Percentiles rank a stretch among this genome's conserved stretches.
Evolutionary conservation across 2,329 filamentous ascomycete species (phyloP).

Genomic region (Cytospora piceae): DNA sequence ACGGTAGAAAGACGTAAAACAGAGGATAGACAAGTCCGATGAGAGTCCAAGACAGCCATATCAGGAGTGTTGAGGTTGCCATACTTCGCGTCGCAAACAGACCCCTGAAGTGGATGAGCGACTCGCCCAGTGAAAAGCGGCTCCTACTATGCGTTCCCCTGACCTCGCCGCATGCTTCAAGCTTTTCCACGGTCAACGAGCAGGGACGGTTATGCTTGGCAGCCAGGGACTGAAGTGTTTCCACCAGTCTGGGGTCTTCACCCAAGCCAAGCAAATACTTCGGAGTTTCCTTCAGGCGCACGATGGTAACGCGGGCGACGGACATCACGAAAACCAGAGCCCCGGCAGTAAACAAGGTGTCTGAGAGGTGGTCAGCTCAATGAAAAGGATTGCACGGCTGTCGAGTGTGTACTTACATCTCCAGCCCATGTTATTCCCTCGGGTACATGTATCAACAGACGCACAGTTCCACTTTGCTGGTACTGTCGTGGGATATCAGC

Average conservation of each 20-base stretch:
- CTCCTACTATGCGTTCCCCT: conserved; percentile 42
- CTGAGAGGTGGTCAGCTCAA: conserved; percentile 2
- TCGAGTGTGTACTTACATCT: conserved; percentile 37
- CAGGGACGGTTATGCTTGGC: conserved; percentile 45
- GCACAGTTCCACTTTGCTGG: conserved; percentile 48
- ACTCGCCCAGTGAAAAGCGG: conserved; percentile 40
- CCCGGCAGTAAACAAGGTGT: conserved; percentile 52
- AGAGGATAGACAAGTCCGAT: conserved; percentile 76
- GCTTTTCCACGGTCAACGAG: conserved; percentile 48
- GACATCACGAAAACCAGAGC: conserved; percentile 54
- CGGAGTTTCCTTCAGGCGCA: conserved; percentile 61
- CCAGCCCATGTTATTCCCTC: conserved; percentile 54
- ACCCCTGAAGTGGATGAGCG: conserved; percentile 61
- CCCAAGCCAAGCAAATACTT: conserved; percentile 61
- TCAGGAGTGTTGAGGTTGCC: conserved; percentile 62
- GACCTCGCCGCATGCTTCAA: conserved; percentile 51
- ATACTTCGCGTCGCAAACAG: conserved; percentile 67
- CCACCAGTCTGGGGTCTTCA: conserved; percentile 54
- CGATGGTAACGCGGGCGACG: conserved; percentile 56
- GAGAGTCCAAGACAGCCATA: conserved; percentile 71
- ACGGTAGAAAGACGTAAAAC: conserved; percentile 75
- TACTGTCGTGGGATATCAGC: conserved; percentile 33
- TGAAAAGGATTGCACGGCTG: too few species aligned
- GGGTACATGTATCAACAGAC: conserved; percentile 44
- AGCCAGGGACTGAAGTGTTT: conserved; percentile 45